Conservation (phyloP, 2,329 filamentous ascomycete species). For the Penicillium polonicum region DNA sequence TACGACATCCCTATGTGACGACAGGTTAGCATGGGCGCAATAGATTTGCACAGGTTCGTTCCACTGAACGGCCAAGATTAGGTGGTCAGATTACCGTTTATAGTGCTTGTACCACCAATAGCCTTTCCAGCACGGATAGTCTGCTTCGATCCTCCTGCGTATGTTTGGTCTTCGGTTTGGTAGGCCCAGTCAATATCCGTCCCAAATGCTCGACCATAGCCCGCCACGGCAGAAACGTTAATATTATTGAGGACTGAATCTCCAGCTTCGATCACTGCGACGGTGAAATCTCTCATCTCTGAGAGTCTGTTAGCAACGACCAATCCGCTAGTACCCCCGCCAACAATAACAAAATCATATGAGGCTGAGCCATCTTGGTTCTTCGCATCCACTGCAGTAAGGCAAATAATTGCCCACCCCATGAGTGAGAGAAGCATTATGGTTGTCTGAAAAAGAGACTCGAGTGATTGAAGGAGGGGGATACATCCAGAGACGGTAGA, state of each 20-base stretch:
- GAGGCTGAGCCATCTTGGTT: slow-evolving; percentile 5
- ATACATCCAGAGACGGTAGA: not conserved
- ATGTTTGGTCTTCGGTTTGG: slow-evolving; percentile 42
- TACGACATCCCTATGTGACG: slow-evolving; percentile 39
- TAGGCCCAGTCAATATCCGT: slow-evolving; percentile 47
- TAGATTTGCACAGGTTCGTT: not conserved
- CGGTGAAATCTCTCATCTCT: slow-evolving; percentile 29
- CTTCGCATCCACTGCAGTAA: slow-evolving; percentile 12
- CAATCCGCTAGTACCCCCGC: slow-evolving; percentile 39
- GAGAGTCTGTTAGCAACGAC: slow-evolving; percentile 38
- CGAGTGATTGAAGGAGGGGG: not conserved
- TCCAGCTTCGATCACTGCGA: slow-evolving; percentile 36
- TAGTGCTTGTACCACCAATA: slow-evolving; percentile 45
- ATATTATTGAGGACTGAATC: slow-evolving; percentile 30
- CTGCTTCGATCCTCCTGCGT: slow-evolving; percentile 35
- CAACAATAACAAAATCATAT: slow-evolving; percentile 39
- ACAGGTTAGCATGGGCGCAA: not conserved
- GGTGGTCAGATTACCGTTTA: slow-evolving; percentile 39
- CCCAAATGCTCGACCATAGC: slow-evolving; percentile 33
- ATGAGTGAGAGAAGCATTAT: slow-evolving; percentile 10
- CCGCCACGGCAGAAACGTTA: slow-evolving; percentile 29
- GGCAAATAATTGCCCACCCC: slow-evolving; percentile 4
- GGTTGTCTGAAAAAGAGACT: not conserved
- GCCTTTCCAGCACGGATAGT: slow-evolving; percentile 45
- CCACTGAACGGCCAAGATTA: not conserved